Conservation (phyloP, 192 early-diverging fungal species). For the Coemansia brasiliensis region DNA sequence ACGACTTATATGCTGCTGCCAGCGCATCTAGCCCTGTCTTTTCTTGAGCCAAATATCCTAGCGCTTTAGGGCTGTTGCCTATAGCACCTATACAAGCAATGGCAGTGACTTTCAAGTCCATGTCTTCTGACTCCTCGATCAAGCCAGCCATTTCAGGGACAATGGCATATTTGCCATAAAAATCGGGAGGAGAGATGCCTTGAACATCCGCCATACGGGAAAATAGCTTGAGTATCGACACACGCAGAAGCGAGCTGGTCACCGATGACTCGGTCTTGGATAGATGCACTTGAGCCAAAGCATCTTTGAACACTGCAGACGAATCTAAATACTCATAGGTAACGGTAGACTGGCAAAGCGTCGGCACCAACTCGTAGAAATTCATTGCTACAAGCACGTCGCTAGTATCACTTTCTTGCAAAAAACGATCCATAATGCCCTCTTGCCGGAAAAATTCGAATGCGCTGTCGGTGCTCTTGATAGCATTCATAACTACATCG, state of each 20-base stretch:
- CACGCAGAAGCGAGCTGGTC: slow-evolving; percentile 22
- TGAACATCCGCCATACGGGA: slow-evolving; percentile 35
- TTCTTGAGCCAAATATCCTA: slow-evolving; percentile 37
- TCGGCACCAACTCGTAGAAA: slow-evolving; percentile 39
- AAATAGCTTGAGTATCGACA: slow-evolving; percentile 43
- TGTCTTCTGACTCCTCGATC: slow-evolving; percentile 11
- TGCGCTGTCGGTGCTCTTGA: slow-evolving; percentile 10
- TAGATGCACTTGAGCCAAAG: slow-evolving; percentile 14
- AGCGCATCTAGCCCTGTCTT: slow-evolving; percentile 38
- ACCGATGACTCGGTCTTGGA: slow-evolving; percentile 16
- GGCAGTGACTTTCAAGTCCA: slow-evolving; percentile 25
- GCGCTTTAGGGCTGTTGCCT: slow-evolving; percentile 36
- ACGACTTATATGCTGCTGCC: slow-evolving; percentile 28
- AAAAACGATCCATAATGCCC: slow-evolving; percentile 29
- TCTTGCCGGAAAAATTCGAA: slow-evolving; percentile 39
- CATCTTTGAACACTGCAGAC: slow-evolving; percentile 26
- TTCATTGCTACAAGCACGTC: slow-evolving; percentile 44
- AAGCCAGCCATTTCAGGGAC: slow-evolving; percentile 24
- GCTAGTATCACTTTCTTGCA: slow-evolving; percentile 23
- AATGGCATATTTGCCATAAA: slow-evolving; percentile 35
- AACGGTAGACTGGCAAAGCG: slow-evolving; percentile 19
- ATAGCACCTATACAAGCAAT: slow-evolving; percentile 44
- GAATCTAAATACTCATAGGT: slow-evolving; percentile 28
- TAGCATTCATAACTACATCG: slow-evolving; percentile 35
- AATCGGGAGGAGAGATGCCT: slow-evolving; percentile 18